phyloP scores from a whole-genome alignment of 768 basidiomycete species.

The Serendipita indica region DNA sequence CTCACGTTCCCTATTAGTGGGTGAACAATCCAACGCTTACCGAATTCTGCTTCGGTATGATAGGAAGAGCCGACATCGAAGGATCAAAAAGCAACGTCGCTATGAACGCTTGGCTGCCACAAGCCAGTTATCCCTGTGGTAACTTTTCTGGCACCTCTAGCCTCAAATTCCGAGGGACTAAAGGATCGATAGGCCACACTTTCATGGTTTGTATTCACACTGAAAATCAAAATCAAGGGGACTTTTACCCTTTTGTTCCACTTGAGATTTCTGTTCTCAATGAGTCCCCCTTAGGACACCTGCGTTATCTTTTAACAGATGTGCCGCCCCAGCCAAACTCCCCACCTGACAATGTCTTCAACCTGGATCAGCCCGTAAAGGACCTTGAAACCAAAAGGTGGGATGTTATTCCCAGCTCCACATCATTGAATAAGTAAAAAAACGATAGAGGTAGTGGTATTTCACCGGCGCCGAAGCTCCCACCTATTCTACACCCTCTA shows the following conservation, averaged over 20 bases:
- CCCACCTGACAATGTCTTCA: constrained; percentile 68
- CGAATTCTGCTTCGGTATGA: constrained; percentile 69
- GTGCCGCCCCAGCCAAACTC: constrained; percentile 72
- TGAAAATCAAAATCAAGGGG: constrained; percentile 72
- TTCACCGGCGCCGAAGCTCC: constrained; percentile 64
- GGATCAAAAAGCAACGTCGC: constrained; percentile 73
- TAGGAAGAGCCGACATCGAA: constrained; percentile 72
- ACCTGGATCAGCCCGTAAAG: constrained; percentile 50
- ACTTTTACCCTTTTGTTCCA: constrained; percentile 71
- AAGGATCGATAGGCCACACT: constrained; percentile 75
- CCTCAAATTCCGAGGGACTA: constrained; percentile 64
- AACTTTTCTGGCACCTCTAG: constrained; percentile 70
- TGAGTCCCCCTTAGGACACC: constrained; percentile 69
- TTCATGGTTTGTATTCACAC: constrained; percentile 70
- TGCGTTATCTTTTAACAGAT: constrained; percentile 70
- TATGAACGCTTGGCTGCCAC: constrained; percentile 74
- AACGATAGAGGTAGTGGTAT: constrained; percentile 71
- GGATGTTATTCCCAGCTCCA: constrained; percentile 53
- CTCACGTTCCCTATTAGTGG: constrained; percentile 68
- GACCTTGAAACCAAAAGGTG: constrained; percentile 60
- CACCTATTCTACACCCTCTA: constrained; percentile 71
- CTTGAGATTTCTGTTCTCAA: constrained; percentile 67
- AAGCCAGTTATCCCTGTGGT: constrained; percentile 39
- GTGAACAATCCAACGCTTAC: constrained; percentile 72
- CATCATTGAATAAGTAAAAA: constrained; percentile 69